Conservation (phyloP, 1,284 basidiomycete genomes). For the Ceratobasidium sp. region DNA sequence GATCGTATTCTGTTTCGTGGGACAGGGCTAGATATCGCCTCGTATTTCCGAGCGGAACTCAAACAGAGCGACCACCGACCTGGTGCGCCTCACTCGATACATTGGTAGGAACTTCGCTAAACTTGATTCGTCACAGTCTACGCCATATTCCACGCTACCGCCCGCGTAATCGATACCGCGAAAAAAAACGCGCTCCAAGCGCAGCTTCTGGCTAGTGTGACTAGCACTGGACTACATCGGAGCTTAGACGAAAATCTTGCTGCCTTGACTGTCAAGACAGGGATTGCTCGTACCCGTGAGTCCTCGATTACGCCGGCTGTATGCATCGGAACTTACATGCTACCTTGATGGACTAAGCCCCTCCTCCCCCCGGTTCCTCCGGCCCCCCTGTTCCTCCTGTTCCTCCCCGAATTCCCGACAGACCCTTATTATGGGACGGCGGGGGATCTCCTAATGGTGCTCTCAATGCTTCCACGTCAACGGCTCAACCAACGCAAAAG, state of each 20-base stretch:
- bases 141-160: constrained; percentile 79
- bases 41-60: constrained; percentile 82
- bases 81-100: constrained; percentile 60
- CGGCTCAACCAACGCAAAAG: not conserved
- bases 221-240: constrained; percentile 67
- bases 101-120: not conserved
- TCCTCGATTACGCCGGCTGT: constrained; percentile 52
- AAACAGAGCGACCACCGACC: constrained; percentile 94
- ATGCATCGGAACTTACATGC: constrained; percentile 51
- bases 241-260: constrained; percentile 78
- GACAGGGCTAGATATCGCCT: constrained; percentile 67
- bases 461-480: not conserved
- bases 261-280: constrained; percentile 53
- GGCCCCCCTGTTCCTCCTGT: constrained; percentile 64
- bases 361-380: constrained; percentile 13
- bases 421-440: constrained; percentile 9
- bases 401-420: constrained; percentile 68
- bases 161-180: constrained; percentile 79
- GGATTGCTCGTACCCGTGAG: constrained; percentile 53
- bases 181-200: constrained; percentile 79
- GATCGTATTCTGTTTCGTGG: constrained; percentile 94
- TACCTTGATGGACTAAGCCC: constrained; percentile 58
- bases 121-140: constrained; percentile 67
- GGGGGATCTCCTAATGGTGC: not conserved
- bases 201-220: constrained; percentile 71